Evolutionary conservation across 305 asterid species (phyloP).

Genomic region (Caryopteris hybrid): DNA sequence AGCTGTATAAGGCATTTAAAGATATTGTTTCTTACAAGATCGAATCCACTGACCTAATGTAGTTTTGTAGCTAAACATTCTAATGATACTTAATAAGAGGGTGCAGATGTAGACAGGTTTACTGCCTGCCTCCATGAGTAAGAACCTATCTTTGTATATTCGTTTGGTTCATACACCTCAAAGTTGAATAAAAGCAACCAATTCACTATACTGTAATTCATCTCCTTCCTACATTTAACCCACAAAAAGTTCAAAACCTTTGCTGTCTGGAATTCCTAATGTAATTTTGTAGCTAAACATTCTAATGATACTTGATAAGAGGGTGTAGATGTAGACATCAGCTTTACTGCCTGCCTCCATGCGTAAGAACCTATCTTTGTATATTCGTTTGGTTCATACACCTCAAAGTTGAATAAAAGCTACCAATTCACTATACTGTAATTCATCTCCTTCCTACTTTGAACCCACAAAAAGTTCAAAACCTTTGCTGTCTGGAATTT

Average conservation of each 20-base stretch:
- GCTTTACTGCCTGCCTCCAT: neutral
- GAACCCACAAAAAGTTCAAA: neutral
- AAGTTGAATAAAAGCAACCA: neutral
- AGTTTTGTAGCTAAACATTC: neutral
- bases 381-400: neutral
- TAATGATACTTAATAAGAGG: too few species aligned
- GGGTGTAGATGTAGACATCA: neutral
- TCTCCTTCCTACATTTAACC: neutral
- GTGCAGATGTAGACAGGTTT: neutral
- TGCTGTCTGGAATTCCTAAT: neutral
- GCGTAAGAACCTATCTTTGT: neutral
- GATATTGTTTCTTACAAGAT: neutral
- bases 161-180: neutral
- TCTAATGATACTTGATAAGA: neutral
- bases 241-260: neutral
- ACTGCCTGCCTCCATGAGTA: neutral
- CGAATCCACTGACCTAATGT: neutral
- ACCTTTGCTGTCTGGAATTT: neutral
- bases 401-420: neutral
- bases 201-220: neutral
- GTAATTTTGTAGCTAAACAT: constrained; percentile 2
- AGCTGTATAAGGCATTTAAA: neutral
- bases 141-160: neutral
- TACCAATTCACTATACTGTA: neutral
- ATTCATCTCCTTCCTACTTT: neutral